Percentiles rank a stretch among this genome's conserved stretches.
Evolutionary conservation across 176 grass and related monocot genomes (phyloP).

Genomic region (Leersia perrieri): DNA sequence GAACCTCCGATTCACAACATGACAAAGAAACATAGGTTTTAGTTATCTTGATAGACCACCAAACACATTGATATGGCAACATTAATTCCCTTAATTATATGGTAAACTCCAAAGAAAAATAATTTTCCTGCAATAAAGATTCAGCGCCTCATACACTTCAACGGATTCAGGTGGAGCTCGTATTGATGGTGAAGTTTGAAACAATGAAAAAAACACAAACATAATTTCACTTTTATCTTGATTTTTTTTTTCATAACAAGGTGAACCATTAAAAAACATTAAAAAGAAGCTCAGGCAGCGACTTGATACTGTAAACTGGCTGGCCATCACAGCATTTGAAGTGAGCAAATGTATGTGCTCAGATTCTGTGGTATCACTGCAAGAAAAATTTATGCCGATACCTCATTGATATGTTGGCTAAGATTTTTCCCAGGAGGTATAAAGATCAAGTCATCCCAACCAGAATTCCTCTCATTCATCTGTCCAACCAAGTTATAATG

Average conservation of each 20-base stretch:
- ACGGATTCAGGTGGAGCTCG: background rate
- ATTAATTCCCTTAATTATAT: too few species aligned
- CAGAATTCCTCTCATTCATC: slow-evolving; percentile 90
- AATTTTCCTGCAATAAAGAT: background rate
- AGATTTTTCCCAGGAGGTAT: slow-evolving; percentile 90
- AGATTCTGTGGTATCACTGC: slow-evolving; percentile 29
- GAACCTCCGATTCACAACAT: background rate
- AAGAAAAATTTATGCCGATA: slow-evolving; percentile 53
- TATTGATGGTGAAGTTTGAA: background rate
- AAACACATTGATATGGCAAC: background rate
- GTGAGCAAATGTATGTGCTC: slow-evolving; percentile 5
- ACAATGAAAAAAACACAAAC: background rate
- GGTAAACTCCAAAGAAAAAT: background rate
- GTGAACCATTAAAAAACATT: background rate
- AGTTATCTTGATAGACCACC: background rate
- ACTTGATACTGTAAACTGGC: slow-evolving; percentile 27
- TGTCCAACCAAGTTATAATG: slow-evolving; percentile 26
- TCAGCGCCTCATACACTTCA: background rate
- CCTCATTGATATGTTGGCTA: slow-evolving; percentile 78
- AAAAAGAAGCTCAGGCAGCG: slow-evolving; percentile 49
- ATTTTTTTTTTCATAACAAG: background rate
- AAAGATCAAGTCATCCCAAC: slow-evolving; percentile 98
- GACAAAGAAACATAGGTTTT: background rate
- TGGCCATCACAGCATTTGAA: slow-evolving; percentile 45
- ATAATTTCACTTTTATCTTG: slow-evolving; percentile 34